Evolutionary conservation across 208 protist genomes (phyloP).

Genomic region (Wallacemonas sp.): DNA sequence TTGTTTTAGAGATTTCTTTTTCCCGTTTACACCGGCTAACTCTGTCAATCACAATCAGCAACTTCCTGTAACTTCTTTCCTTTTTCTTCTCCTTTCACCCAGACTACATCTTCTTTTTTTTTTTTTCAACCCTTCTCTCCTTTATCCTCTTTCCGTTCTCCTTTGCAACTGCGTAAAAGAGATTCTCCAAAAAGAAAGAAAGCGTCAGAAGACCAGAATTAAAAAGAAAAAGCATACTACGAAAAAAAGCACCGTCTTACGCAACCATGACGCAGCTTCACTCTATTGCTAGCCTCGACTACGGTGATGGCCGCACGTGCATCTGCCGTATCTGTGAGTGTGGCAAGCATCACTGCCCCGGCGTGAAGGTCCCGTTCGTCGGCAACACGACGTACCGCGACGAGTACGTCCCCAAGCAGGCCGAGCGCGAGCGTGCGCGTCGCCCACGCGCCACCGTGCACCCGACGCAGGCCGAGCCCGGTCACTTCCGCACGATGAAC

Average conservation of each 20-base stretch:
- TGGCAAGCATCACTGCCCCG: constrained; percentile 82
- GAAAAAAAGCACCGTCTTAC: too few relatives aligned
- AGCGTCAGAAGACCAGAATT: too few relatives aligned
- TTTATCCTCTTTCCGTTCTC: too few relatives aligned
- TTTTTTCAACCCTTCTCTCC: constrained; percentile 9
- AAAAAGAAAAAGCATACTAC: too few relatives aligned
- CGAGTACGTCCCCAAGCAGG: constrained; percentile 83
- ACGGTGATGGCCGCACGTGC: constrained; percentile 88
- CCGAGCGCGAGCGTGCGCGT: constrained; percentile 53
- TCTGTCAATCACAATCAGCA: background rate
- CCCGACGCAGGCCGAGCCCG: constrained; percentile 77
- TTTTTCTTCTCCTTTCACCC: constrained; percentile 4
- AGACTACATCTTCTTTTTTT: background rate
- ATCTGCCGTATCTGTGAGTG: constrained; percentile 90
- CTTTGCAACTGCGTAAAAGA: too few relatives aligned
- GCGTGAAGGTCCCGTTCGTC: constrained; percentile 76
- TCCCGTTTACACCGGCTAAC: background rate
- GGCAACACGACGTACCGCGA: constrained; percentile 88
- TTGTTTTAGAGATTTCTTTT: constrained; percentile 11
- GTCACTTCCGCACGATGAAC: constrained; percentile 90
- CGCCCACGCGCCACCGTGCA: constrained; percentile 46
- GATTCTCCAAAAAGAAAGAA: too few relatives aligned
- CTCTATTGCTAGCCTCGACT: constrained; percentile 87
- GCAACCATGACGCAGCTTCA: constrained; percentile 87
- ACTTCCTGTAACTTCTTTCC: background rate